Evolutionary conservation across 257 asterid genomes (phyloP).

Genomic region (Solanum microdontum): DNA sequence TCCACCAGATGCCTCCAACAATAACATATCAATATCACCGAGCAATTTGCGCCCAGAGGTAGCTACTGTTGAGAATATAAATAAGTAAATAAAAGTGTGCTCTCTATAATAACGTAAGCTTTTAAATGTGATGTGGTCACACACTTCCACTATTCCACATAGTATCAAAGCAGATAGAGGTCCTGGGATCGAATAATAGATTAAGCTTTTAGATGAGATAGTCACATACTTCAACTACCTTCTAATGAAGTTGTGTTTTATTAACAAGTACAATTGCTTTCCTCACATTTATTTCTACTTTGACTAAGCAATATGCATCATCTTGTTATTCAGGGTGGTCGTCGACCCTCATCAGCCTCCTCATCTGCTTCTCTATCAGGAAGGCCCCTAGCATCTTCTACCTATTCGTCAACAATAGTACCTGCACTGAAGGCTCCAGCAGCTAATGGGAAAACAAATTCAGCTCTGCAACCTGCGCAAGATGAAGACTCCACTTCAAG

Average conservation of each 20-base stretch:
- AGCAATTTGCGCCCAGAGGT: neutral
- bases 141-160: neutral
- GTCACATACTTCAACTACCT: neutral
- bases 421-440: neutral
- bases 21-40: neutral
- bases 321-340: neutral
- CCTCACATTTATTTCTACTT: neutral
- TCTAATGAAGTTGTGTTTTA: neutral
- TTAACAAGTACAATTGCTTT: neutral
- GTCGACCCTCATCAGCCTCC: neutral
- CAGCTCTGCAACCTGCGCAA: neutral
- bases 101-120: neutral
- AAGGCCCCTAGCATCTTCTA: neutral
- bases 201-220: neutral
- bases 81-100: neutral
- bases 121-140: neutral
- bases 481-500: neutral
- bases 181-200: neutral
- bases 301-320: neutral
- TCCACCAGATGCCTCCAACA: neutral
- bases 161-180: neutral
- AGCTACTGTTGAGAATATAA: neutral
- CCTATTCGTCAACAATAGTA: neutral
- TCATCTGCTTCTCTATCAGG: neutral
- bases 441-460: neutral